Conservation (phyloP, 371 early-diverging fungal genomes). For the Syncephalastrum racemosum region DNA sequence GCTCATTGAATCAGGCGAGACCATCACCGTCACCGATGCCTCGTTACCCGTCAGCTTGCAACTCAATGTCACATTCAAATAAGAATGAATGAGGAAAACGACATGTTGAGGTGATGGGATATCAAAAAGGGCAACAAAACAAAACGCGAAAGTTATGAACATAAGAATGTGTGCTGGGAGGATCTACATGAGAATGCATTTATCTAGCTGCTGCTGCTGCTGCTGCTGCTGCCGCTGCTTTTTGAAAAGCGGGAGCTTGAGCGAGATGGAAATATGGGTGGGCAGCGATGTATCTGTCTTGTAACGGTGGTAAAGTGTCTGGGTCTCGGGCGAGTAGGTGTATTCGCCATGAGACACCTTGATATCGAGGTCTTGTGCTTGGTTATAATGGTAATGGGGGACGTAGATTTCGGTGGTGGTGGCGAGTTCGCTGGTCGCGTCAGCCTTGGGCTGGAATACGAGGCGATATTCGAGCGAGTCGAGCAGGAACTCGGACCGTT, state of each 20-base stretch:
- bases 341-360: constrained; percentile 7
- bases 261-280: too few species aligned
- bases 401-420: constrained; percentile 11
- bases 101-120: background rate
- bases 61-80: constrained; percentile 30
- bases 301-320: constrained; percentile 10
- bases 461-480: constrained; percentile 34
- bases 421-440: background rate
- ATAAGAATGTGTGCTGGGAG: too few species aligned
- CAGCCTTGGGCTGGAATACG: constrained; percentile 2
- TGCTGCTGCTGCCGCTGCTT: too few species aligned
- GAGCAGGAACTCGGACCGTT: constrained; percentile 58
- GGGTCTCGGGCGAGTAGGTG: constrained; percentile 7
- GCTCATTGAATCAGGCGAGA: constrained; percentile 64
- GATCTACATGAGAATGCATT: too few species aligned
- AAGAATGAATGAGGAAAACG: background rate
- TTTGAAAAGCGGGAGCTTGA: too few species aligned
- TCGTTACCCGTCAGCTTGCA: constrained; percentile 67
- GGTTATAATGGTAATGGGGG: constrained; percentile 12
- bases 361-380: background rate
- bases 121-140: too few species aligned
- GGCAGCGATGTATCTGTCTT: background rate
- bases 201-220: too few species aligned
- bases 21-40: constrained; percentile 74
- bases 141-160: too few species aligned